Evolutionary conservation across 208 protist genomes (phyloP), one percentile per base, ranked within the genome.

Genomic region (Strigomonas culicis): DNA sequence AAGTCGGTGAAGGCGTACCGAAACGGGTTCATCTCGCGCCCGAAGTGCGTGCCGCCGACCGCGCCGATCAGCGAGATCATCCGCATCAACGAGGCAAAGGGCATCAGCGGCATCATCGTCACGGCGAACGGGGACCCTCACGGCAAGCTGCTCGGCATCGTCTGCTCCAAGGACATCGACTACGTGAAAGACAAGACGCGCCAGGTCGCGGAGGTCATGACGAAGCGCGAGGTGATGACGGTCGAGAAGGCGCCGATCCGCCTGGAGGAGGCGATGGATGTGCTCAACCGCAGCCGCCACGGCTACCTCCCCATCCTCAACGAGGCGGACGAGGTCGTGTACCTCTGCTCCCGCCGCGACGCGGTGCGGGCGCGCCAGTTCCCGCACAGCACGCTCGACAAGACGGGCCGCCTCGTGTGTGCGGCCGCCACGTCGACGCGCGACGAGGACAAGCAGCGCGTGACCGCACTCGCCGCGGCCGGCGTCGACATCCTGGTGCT

Each of bases 221-320:
- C 84, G 63, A 69, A 55, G 43, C 86, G 86, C 10, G 76, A 79
- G 68, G 74, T 74, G 59, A 87, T 97, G 84, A 94, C 84, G 49
- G 82, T 94, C 46, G 91, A 88, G 71, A 75, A 72, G 1, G 84
- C 81, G 11, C 88, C 88, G 21, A 94, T 94, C 61, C 82, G 85
- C 25, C 80, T 99, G 30, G 93, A 97, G 53, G 87, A 98, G 75
- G 97, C 97, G n/a, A 94, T 98, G 79, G 74, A 93, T 24, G 93
- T 99, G 28, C 76, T 99, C 22, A 96, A 97, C 81, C 79, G 82
- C 60, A 96, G 81, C 75, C 91, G 82, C 59, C 94, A 93, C 69
- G 95, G 94, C 21, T 99, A 99, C 81, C 84, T 99, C 24, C 98
- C 98, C 15, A 95, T 99, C 22, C 77, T 99, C 25, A 97, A 99